phyloP scores from a whole-genome alignment of 768 basidiomycete genomes.

The Lyophyllum atratum region DNA sequence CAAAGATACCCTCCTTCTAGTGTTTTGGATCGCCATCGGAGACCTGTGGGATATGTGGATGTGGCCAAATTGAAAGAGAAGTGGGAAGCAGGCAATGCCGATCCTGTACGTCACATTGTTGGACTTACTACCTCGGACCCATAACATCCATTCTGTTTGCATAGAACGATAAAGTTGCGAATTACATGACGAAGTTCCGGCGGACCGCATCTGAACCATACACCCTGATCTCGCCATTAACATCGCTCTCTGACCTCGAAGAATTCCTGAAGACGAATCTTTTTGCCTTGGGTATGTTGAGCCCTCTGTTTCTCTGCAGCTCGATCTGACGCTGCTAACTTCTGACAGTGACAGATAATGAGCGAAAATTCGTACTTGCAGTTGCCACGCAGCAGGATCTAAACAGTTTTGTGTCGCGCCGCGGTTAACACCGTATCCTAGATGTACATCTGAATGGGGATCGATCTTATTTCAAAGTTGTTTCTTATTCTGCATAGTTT shows the following conservation, averaged over 20 bases:
- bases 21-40: slow-evolving; percentile 70
- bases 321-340: background rate
- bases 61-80: slow-evolving; percentile 71
- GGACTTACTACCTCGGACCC: background rate
- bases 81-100: slow-evolving; percentile 74
- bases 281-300: slow-evolving; percentile 69
- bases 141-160: background rate
- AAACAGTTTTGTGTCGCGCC: slow-evolving; percentile 57
- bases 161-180: slow-evolving; percentile 70
- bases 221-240: slow-evolving; percentile 77
- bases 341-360: slow-evolving; percentile 75
- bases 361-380: slow-evolving; percentile 81
- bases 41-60: slow-evolving; percentile 85
- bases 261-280: slow-evolving; percentile 70
- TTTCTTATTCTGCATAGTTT: background rate
- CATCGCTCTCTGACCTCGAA: slow-evolving; percentile 81
- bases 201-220: slow-evolving; percentile 67
- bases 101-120: slow-evolving; percentile 55
- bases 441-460: background rate
- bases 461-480: background rate
- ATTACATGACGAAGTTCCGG: slow-evolving; percentile 76
- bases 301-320: background rate
- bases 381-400: slow-evolving; percentile 80
- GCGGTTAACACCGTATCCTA: slow-evolving; percentile 34
- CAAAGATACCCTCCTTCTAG: slow-evolving; percentile 35